These are phyloP conservation scores for Nemania diffusa DNA, from an alignment of 2,329 filamentous ascomycete species.

Conservation along the genomic window DNA sequence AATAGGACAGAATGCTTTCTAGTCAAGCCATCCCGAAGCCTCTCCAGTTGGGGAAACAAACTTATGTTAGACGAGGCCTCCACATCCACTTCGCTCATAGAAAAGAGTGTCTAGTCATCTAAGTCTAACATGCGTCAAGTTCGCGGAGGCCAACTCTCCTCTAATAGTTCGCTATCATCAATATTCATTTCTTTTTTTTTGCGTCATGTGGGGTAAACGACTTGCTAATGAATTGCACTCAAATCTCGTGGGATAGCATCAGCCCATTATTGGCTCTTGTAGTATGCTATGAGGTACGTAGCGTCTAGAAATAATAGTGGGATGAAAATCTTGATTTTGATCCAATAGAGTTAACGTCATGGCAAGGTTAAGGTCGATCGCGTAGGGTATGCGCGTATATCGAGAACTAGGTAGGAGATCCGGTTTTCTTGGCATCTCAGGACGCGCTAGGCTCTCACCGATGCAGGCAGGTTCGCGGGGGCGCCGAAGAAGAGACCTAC, in stretches of 20 bases:
- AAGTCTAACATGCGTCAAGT: background rate
- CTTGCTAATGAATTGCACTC: constrained; percentile 14
- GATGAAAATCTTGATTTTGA: constrained; percentile 7
- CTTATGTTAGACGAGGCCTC: constrained; percentile 19
- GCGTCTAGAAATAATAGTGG: background rate
- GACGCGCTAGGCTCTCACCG: constrained; percentile 5
- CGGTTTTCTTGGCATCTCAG: constrained; percentile 16
- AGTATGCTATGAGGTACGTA: constrained; percentile 8
- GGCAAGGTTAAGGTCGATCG: constrained; percentile 11
- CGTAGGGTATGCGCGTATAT: too few species aligned
- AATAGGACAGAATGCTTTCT: constrained; percentile 11
- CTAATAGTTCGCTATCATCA: background rate
- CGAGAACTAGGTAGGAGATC: constrained; percentile 11
- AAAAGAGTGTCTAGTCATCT: background rate
- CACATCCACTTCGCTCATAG: background rate
- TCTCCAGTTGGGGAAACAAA: background rate
- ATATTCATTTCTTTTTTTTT: constrained; percentile 11
- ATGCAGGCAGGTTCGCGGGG: constrained; percentile 12
- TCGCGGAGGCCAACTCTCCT: background rate
- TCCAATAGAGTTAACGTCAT: constrained; percentile 13
- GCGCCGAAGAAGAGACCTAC: constrained; percentile 18
- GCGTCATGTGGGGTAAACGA: constrained; percentile 1
- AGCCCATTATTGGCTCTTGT: constrained; percentile 18
- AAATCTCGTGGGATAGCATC: constrained; percentile 19
- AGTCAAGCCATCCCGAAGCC: constrained; percentile 2